Base-by-base conservation (phyloP, 2,329 filamentous ascomycete species). In the Fusarium agapanthi region DNA sequence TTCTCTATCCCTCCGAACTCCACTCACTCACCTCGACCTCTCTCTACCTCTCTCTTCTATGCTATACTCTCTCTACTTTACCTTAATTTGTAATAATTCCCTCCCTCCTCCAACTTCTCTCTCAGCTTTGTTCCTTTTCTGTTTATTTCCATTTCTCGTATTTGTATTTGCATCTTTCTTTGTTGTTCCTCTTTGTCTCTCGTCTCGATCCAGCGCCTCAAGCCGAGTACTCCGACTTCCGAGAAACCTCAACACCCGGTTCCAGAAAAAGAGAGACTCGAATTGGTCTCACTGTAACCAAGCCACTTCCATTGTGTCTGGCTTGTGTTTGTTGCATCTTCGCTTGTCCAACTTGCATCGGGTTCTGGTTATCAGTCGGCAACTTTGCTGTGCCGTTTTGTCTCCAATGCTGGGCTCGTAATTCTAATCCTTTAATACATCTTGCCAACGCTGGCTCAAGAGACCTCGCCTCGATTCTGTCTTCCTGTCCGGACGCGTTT, bases 381-480 rank as follows among this genome's bases (percentile, higher is more conserved):
- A 71, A 67, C 54, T 65, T 62, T 57, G 37, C 64, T 62, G 74
- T 73, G 65, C 68, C 75, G 73, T 66, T 63, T 73, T 63, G 65
- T 60, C 62, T 62, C 65, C 61, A 65, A 79, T 78, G 76, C 75
- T 71, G 67, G 67, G 61, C 66, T 74, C 60, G 73, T 79, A 79
- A 78, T 79, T 74, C 73, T 79, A 79, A 79, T 79, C 58, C 58
- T 67, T 74, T 76, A 78, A 79, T 79, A 75, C 63, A 65, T 65
- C 61, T 51, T 56, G 68, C 69, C 74, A 62, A 56, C 11, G 45
- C 40, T 65, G 66, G 65, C 67, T 66, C 56, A 61, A 67, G 63
- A 66, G 66, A 63, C 65, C 40, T 65, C 41, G 60, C 66, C 50
- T 63, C 67, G 34, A 35, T 44, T 62, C 62, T 47, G 44, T 59